Base-by-base conservation (phyloP, 371 early-diverging fungal species). In the Mortierella sp. region DNA sequence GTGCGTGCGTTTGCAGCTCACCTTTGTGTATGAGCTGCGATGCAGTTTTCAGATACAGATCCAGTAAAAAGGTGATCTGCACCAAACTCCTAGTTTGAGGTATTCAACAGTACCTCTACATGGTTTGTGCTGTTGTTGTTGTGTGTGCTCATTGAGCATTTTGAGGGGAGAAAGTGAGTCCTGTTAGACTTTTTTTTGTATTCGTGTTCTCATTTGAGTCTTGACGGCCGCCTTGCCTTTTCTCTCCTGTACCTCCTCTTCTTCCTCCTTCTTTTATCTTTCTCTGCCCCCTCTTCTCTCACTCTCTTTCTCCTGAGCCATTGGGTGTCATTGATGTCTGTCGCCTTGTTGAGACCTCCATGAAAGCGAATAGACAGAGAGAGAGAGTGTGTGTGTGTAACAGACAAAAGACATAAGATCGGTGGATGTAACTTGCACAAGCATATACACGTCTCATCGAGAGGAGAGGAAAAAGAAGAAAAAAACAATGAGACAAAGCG, bases 331-430 rank as follows among this genome's bases (percentile, higher is more conserved):
- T 68, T 68, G 42, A 38, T 68, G 42, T 10, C 24, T 11, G 24
- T 38, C 68, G 42, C 68, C 68, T 42, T 38, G 68, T 68, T 19
- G 42, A 8, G 44, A 68, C 68, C 68, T 42, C 42, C 68, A 68
- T 68, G 68, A 68, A 24, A 68, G 21, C 55, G 24, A 38, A 42
- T 21, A 68, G 68, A 38, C 42, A 34, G 21, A 11, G 58, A 28
- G 24, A 57, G 58, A 31, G 31, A 19, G 34, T 34, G 16, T 26
- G 58, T 57, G 7, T 55, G 24, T 55, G 60, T 60, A 16, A 50
- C 50, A 50, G 1, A 13, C 48, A 48, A 48, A 48, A 6, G 60
- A 31, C 31, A 63, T 7, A 34, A 16, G 34, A 63, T 34, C 63
- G 34, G 13, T 31, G 63, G 63, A 63, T 16, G 14, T 6, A n/a